A percentile compares a stretch with the other conserved stretches of the same genome.
These are phyloP conservation scores for Arabidopsis suecica DNA, from an alignment of 345 rosid species.

Conservation along the genomic window DNA sequence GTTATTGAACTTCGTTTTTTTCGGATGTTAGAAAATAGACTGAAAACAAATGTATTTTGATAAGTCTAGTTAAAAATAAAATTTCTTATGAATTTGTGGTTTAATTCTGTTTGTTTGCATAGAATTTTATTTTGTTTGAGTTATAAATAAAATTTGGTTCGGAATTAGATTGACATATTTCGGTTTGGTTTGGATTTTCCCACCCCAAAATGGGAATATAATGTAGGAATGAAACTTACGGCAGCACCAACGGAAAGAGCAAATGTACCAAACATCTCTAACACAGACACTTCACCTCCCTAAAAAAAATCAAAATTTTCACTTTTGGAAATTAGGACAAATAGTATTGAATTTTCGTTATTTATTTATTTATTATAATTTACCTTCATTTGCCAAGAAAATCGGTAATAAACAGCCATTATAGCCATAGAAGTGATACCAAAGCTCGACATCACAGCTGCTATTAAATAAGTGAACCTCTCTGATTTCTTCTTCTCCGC, in stretches of 20 bases:
- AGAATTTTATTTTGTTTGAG: not conserved
- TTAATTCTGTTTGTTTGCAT: not conserved
- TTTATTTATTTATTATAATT: not conserved
- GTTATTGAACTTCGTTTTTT: too few species aligned
- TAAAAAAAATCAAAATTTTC: conserved; percentile 8
- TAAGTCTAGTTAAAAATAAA: too few species aligned
- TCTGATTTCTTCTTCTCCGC: conserved; percentile 64
- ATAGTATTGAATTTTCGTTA: not conserved
- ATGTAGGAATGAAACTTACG: conserved; percentile 53
- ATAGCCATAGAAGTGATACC: conserved; percentile 78
- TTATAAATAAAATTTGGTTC: not conserved
- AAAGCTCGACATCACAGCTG: conserved; percentile 77
- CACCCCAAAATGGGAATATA: not conserved
- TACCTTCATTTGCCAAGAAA: conserved; percentile 87
- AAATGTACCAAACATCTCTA: conserved; percentile 88
- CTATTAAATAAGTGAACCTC: conserved; percentile 69
- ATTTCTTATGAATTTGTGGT: too few species aligned
- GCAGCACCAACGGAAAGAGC: conserved; percentile 91
- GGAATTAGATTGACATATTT: not conserved
- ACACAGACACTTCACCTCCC: conserved; percentile 76
- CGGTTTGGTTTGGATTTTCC: not conserved
- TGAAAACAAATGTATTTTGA: too few species aligned
- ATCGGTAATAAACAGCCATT: conserved; percentile 77
- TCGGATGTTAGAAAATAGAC: too few species aligned
- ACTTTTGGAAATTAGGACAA: not conserved